Evolutionary conservation across 2,329 filamentous ascomycete species (phyloP).

Genomic region (Fusarium luffae): DNA sequence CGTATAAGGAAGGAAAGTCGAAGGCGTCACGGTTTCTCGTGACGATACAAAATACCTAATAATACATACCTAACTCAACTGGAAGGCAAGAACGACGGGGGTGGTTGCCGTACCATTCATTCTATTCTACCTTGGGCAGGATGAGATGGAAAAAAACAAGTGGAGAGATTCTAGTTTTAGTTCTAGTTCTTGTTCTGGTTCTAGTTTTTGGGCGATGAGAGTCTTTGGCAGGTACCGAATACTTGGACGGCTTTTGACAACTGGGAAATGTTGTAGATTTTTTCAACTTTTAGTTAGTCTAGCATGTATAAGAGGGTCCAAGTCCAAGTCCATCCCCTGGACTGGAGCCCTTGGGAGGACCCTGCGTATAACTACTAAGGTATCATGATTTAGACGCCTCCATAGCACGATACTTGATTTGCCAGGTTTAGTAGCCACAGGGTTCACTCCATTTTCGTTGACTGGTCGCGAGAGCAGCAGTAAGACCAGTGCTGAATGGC

Average conservation of each 20-base stretch:
- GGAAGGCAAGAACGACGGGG: background rate
- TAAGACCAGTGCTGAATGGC: background rate
- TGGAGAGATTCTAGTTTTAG: slow-evolving; percentile 1
- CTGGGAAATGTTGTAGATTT: slow-evolving; percentile 19
- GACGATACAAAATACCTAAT: slow-evolving; percentile 4
- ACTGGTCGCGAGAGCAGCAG: background rate
- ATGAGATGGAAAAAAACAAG: background rate
- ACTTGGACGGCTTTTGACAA: slow-evolving; percentile 16
- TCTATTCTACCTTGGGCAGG: background rate
- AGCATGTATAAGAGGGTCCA: slow-evolving; percentile 20
- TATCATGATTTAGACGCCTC: slow-evolving; percentile 5
- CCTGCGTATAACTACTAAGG: slow-evolving; percentile 18
- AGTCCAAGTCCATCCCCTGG: background rate
- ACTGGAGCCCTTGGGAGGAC: slow-evolving; percentile 23
- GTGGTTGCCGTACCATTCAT: background rate
- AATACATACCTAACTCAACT: background rate
- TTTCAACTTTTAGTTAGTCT: background rate
- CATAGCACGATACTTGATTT: background rate
- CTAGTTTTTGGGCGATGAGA: background rate
- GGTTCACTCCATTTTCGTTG: background rate
- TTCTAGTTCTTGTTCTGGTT: background rate
- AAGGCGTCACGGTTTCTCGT: slow-evolving; percentile 31
- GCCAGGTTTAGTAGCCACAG: background rate
- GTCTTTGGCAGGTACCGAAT: slow-evolving; percentile 24
- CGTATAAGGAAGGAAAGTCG: slow-evolving; percentile 11